Evolutionary conservation across 2,329 filamentous ascomycete genomes (phyloP).

Genomic region (Aspergillus cejpii): DNA sequence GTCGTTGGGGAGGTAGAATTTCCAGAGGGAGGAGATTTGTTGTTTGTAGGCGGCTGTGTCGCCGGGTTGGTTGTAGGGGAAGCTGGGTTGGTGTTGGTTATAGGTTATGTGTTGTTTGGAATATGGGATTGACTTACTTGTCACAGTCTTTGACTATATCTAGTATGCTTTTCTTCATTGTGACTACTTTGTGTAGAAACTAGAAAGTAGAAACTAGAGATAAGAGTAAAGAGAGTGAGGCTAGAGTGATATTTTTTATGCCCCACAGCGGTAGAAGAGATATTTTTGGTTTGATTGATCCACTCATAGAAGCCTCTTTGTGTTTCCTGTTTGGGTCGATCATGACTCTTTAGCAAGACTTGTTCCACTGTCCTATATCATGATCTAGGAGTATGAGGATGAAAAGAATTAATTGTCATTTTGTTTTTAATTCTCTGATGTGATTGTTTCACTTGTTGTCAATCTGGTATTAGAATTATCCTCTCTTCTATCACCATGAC

Average conservation of each 20-base stretch:
- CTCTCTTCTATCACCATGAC: too few relatives aligned
- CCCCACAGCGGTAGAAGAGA: background rate
- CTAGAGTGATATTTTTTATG: background rate
- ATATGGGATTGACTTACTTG: background rate
- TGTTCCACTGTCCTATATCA: too few relatives aligned
- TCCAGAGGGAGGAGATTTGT: constrained; percentile 3
- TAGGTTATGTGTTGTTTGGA: background rate
- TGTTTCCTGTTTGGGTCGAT: too few relatives aligned
- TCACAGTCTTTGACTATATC: constrained; percentile 6
- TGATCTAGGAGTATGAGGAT: too few relatives aligned
- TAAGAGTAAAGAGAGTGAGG: too few relatives aligned
- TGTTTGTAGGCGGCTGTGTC: constrained; percentile 2
- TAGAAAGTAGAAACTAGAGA: background rate
- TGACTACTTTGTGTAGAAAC: background rate
- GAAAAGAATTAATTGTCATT: too few relatives aligned
- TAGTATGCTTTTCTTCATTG: background rate
- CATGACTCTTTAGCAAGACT: too few relatives aligned
- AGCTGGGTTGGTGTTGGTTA: background rate
- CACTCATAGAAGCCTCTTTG: too few relatives aligned
- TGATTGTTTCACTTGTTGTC: too few relatives aligned
- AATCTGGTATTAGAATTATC: too few relatives aligned
- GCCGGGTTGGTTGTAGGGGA: constrained; percentile 6
- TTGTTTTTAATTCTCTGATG: too few relatives aligned
- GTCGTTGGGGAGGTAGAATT: constrained; percentile 9
- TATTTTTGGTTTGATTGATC: background rate